Evolutionary conservation across 139 green algal genomes (phyloP).

Genomic region (Chlorella vulgaris): DNA sequence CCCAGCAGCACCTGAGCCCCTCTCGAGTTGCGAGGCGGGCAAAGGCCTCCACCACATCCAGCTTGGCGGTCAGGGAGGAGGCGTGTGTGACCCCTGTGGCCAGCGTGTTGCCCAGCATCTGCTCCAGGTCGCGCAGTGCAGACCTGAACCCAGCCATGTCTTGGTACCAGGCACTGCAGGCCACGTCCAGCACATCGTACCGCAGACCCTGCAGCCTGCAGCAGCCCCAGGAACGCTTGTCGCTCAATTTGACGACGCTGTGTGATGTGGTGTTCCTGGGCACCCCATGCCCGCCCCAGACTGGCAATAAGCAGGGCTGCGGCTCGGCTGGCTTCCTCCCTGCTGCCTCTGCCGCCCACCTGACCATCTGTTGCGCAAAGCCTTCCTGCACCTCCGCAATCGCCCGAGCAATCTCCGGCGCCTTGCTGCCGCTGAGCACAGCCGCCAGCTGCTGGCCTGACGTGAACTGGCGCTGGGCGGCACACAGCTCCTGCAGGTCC

Average conservation of each 20-base stretch:
- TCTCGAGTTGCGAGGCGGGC: neutral
- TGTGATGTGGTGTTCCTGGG: no score
- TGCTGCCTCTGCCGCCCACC: neutral
- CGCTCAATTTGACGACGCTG: neutral
- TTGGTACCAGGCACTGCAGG: slow-evolving; percentile 1
- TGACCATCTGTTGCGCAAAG: slow-evolving; percentile 18
- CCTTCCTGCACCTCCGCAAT: slow-evolving; percentile 16
- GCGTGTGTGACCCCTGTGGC: neutral
- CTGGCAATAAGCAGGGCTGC: no score
- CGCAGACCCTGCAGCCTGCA: slow-evolving; percentile 2
- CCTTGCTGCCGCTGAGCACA: slow-evolving; percentile 9
- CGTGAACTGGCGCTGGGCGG: slow-evolving; percentile 87
- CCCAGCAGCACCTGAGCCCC: neutral
- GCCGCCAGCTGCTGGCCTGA: neutral
- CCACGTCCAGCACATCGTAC: slow-evolving; percentile 34
- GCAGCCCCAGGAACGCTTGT: neutral
- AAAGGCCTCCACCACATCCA: slow-evolving; percentile 33
- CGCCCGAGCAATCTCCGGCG: neutral
- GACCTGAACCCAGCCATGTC: slow-evolving; percentile 17
- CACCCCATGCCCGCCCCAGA: no score
- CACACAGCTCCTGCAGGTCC: slow-evolving; percentile 89
- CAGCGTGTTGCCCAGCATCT: slow-evolving; percentile 15
- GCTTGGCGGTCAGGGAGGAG: neutral
- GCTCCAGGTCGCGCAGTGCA: slow-evolving; percentile 16
- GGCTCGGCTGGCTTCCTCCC: no score